Evolutionary conservation across 108 stramenopile species (phyloP).

Genomic region (Fistulifera pelliculosa): DNA sequence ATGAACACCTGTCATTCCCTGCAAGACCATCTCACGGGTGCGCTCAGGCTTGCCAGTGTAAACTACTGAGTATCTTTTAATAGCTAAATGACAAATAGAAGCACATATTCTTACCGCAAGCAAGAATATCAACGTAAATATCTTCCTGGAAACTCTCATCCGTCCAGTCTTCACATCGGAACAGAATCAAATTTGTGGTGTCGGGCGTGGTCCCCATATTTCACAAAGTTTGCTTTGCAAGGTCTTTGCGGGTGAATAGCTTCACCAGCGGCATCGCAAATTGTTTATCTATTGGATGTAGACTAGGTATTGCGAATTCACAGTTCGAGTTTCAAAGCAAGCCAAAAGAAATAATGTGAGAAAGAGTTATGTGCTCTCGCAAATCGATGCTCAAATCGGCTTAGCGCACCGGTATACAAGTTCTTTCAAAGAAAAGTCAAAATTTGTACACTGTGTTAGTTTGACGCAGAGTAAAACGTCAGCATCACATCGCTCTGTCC

Average conservation of each 20-base stretch:
- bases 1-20: conserved; percentile 59
- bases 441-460: too few relatives aligned
- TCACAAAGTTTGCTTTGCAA: conserved; percentile 54
- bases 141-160: conserved; percentile 64
- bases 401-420: too few relatives aligned
- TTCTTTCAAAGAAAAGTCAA: too few relatives aligned
- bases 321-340: too few relatives aligned
- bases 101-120: conserved; percentile 36
- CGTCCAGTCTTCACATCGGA: conserved; percentile 68
- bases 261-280: conserved; percentile 79
- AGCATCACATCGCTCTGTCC: too few relatives aligned
- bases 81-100: background rate
- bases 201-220: conserved; percentile 62
- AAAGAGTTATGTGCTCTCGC: too few relatives aligned
- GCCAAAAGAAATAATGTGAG: too few relatives aligned
- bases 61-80: background rate
- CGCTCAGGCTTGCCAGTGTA: conserved; percentile 28
- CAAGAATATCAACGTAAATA: conserved; percentile 56
- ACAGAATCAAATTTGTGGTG: conserved; percentile 59
- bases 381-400: too few relatives aligned
- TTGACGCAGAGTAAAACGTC: too few relatives aligned
- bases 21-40: conserved; percentile 53
- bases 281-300: too few relatives aligned
- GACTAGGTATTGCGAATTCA: too few relatives aligned
- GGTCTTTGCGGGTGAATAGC: conserved; percentile 42